Conservation (phyloP, 2,329 filamentous ascomycete species). For the Aureobasidium melanogenum region DNA sequence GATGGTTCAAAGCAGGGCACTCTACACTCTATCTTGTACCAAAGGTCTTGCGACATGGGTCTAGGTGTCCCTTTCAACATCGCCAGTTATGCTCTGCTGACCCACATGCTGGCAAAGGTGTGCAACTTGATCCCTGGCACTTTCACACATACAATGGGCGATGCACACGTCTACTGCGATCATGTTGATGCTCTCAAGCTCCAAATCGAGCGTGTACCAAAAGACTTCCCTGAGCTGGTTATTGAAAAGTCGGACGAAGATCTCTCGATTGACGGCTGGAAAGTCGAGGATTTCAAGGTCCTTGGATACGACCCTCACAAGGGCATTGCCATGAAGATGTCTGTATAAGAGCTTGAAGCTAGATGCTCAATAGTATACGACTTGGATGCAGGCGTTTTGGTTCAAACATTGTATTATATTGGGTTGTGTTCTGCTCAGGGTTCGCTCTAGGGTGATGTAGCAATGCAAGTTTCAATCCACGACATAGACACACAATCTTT, state of each 20-base stretch:
- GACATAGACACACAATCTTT: no score
- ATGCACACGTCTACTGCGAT: conserved; percentile 93
- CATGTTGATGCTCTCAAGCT: conserved; percentile 79
- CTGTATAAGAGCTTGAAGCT: conserved; percentile 48
- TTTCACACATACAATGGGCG: conserved; percentile 92
- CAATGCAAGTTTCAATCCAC: no score
- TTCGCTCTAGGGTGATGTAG: neutral
- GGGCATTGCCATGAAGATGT: conserved; percentile 97
- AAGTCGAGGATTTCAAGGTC: conserved; percentile 76
- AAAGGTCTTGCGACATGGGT: conserved; percentile 93
- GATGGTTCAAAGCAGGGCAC: conserved; percentile 48
- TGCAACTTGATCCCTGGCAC: conserved; percentile 77
- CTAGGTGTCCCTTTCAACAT: conserved; percentile 98
- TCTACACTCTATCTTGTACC: conserved; percentile 83
- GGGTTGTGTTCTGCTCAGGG: neutral
- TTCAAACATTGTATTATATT: neutral
- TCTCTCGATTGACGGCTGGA: conserved; percentile 83
- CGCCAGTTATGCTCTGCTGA: conserved; percentile 84
- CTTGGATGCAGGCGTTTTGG: neutral
- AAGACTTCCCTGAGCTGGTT: conserved; percentile 68
- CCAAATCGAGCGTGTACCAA: conserved; percentile 73
- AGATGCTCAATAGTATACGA: neutral
- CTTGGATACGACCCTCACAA: conserved; percentile 86
- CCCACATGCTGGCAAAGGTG: conserved; percentile 88
- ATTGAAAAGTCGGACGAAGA: conserved; percentile 55